Percentiles rank a stretch among this genome's conserved stretches.
Conservation (phyloP, 345 rosid species). For the Dimocarpus longan region DNA sequence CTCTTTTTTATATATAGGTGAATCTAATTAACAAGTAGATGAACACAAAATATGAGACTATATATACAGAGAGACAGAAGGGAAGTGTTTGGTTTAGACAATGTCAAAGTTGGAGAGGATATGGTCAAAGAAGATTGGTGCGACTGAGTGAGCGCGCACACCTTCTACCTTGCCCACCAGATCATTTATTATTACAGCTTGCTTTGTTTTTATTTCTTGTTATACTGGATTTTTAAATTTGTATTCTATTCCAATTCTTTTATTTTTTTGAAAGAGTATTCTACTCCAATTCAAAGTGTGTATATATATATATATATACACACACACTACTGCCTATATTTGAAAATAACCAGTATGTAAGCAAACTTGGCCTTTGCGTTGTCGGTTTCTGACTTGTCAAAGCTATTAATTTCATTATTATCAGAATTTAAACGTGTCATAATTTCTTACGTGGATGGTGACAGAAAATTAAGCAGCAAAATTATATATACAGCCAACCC, state of each 20-base stretch:
- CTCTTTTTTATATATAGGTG: no score
- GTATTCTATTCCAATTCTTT: no score
- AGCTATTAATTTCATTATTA: conserved; percentile 5
- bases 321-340: no score
- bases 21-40: neutral
- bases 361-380: neutral
- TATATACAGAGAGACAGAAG: neutral
- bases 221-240: neutral
- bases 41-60: neutral
- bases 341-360: neutral
- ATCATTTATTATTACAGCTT: conserved; percentile 21
- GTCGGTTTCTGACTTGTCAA: conserved; percentile 18
- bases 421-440: conserved; percentile 11
- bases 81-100: conserved; percentile 10
- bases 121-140: conserved; percentile 25
- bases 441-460: neutral
- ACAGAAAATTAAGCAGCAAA: no score
- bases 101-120: conserved; percentile 6
- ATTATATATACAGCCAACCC: no score
- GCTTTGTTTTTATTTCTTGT: neutral
- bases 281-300: no score
- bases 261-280: no score
- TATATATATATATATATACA: no score
- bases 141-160: conserved; percentile 15
- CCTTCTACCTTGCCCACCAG: neutral